Evolutionary conservation across 768 basidiomycete species (phyloP), one percentile per base, ranked within the genome.

Genomic region (Pleurotus eryngii): DNA sequence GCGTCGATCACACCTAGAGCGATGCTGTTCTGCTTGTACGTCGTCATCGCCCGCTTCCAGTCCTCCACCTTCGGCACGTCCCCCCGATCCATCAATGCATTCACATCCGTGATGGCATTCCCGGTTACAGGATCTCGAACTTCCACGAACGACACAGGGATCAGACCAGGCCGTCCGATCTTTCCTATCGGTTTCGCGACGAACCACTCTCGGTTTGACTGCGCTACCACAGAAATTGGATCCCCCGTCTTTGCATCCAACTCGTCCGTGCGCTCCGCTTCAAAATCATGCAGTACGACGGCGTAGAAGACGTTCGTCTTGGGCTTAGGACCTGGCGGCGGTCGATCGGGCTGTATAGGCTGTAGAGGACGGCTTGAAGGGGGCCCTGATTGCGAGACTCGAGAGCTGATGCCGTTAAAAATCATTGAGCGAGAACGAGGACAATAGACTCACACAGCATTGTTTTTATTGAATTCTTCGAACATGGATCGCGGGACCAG

Each of bases 201-300:
- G 71, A 98, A 98, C 97, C 97, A 99, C 71, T 99, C 97, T 61
- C 94, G 92, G 68, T 98, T 99, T n/a, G 95, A 98, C 71, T 98
- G 97, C 0, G 97, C 97, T 57, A 98, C 97, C 59, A 99, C 93
- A 15, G 95, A 90, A 68, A 99, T 92, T 6, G 92, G 81, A 65
- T 99, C 97, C 37, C 95, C 96, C 0, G 87, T 83, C 65, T 90
- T 94, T 1, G 96, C 96, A 59, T 96, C 95, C 46, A 99, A 85
- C 67, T 99, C 97, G 68, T 99, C 97, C 3, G 92, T 83, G 46
- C 97, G 84, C 71, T 99, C 97, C n/a, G 97, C 95, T 11, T 77
- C 70, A 64, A 99, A 99, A 66, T 98, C 95, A 67, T 98, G 96
- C 60, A 94, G 82, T 24, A 99, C 97, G 63, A 96, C 82, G 20